These are phyloP conservation scores for Parasitella parasitica DNA, from an alignment of 371 early-diverging fungal genomes.

Conservation along the genomic window DNA sequence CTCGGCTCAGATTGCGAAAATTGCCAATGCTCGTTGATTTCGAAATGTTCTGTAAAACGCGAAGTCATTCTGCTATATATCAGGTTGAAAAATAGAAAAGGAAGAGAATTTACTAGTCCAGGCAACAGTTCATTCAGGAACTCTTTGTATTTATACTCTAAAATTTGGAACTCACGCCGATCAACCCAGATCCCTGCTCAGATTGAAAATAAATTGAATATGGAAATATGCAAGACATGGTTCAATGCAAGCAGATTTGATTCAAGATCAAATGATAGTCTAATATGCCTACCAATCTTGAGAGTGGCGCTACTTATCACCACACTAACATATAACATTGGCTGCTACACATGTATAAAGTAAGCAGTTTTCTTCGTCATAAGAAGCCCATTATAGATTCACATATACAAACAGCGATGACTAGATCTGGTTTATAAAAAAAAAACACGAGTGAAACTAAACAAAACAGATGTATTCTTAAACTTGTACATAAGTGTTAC, in stretches of 20 bases:
- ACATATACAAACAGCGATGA: not conserved
- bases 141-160: not conserved
- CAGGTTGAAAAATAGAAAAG: not conserved
- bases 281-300: no score
- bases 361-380: no score
- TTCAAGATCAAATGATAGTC: not conserved
- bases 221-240: not conserved
- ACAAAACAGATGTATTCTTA: not conserved
- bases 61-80: slow-evolving; percentile 6
- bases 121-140: not conserved
- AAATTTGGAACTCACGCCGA: not conserved
- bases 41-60: slow-evolving; percentile 25
- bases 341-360: no score
- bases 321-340: no score
- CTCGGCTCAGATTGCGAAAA: not conserved
- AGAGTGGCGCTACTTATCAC: no score
- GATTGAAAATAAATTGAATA: not conserved
- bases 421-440: not conserved
- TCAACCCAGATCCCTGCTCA: not conserved
- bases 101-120: no score
- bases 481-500: no score
- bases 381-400: not conserved
- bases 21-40: slow-evolving; percentile 8
- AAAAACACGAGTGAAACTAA: not conserved
- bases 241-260: not conserved